Base-by-base conservation (phyloP, 495 filamentous ascomycete genomes). In the Xylaria scruposa region DNA sequence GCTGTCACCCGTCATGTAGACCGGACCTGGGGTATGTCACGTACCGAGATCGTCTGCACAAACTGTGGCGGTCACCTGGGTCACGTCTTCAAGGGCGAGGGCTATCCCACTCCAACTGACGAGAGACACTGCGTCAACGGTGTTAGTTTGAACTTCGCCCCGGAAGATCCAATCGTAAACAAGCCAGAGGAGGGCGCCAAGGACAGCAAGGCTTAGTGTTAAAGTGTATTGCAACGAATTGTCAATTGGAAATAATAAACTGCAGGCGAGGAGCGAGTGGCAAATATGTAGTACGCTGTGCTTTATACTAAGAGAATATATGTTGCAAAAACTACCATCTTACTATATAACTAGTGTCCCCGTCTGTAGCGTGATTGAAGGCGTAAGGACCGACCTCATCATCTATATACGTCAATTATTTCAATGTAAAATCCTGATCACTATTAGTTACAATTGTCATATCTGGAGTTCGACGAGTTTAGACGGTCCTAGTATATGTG, bases 61-160 rank as follows among this genome's bases (percentile, higher is more conserved):
- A 96, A 95, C 81, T 99, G 96, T 76, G 96, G 96, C 5, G 96
- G 96, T 4, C 96, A 99, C 85, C 81, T 99, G 65, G 96, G 96
- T 31, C 96, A 99, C 85, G 94, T 98, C 46, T 99, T 99, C 78
- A 97, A 97, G 85, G 96, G 96, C 9, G 96, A 99, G 81, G 94
- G 94, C 49, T 97, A 90, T 81, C 79, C 85, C 12, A 98, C 93
- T 21, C 94, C 96, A 56, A 98, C 95, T 59, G 92, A 99, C 81
- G 95, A 98, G 89, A 85, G 96, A 64, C 96, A 99, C 83, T 99
- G 96, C 80, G 96, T 99, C 62, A 99, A 99, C 79, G 96, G 93
- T 74, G 82, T 98, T 26, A 97, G 93, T 80, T 85, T 99, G 83
- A 95, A 88, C 67, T 99, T 99, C 80, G 84, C 80, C 0, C 80